Evolutionary conservation across 257 asterid species (phyloP), one percentile per base, ranked within the genome.

Genomic region (Mitragyna speciosa): DNA sequence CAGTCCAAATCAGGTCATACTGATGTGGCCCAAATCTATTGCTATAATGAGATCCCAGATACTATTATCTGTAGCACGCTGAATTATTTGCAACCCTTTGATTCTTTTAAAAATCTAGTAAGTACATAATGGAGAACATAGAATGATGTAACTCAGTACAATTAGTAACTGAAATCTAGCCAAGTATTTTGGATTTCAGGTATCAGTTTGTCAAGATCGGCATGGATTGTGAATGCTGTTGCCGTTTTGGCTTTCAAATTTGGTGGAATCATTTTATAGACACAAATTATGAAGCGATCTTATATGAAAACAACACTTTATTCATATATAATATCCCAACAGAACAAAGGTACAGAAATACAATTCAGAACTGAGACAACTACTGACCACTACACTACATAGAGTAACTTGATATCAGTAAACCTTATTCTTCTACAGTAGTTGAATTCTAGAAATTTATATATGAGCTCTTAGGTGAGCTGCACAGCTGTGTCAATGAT

Each of bases 401-500:
- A 52, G 24, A 52, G n/a, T 54, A 20, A 17, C n/a, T 54, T 4
- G 61, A 54, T 31, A 24, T 39, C 41, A 31, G 31, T 75, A 47
- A 31, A 54, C 24, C 61, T 72, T 16, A 12, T 72, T 78, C 64
- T 54, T 17, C 9, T 54, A 54, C 17, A 54, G 8, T 4, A 3
- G 0, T 9, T 19, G 61, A 24, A 54, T 17, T 52, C n/a, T 54
- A 17, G 61, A 54, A 17, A 54, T 17, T 4, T 54, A 54, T 22
- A 8, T 22, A 54, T 12, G 61, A 20, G 10, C 24, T 6, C 24
- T 54, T 54, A 73, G 68, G 79, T 70, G 69, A 82, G 74, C 74
- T 82, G 82, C 47, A 82, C 11, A 54, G 76, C 58, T 39, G 85
- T 82, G 52, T 82, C 82, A 73, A 72, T 72, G 39, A 51, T 17